Evolutionary conservation across 257 asterid genomes (phyloP).

Genomic region (Sherardia arvensis): DNA sequence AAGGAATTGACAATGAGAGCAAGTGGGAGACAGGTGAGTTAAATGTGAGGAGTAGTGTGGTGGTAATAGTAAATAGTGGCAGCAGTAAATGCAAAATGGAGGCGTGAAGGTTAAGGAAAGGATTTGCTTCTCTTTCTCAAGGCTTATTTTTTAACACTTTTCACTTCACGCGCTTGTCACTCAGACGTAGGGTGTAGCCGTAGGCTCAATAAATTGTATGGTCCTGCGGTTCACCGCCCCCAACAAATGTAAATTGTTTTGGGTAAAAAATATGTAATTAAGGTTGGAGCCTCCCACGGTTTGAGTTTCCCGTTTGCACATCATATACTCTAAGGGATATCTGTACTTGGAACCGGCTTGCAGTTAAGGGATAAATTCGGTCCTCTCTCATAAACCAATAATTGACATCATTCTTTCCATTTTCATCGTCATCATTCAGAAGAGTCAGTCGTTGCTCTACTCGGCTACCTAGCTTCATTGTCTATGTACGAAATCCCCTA

Average conservation of each 20-base stretch:
- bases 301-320: background rate
- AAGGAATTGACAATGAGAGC: constrained; percentile 5
- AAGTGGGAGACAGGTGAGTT: constrained; percentile 7
- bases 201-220: background rate
- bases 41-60: background rate
- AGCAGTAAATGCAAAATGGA: constrained; percentile 24
- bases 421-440: background rate
- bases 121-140: constrained; percentile 55
- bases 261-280: background rate
- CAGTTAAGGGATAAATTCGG: background rate
- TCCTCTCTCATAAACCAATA: background rate
- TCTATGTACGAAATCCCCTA: background rate
- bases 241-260: background rate
- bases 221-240: background rate
- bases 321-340: background rate
- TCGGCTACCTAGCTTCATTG: background rate
- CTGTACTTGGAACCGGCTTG: background rate
- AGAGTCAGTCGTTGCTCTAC: too few relatives aligned
- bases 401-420: background rate
- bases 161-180: background rate
- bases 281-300: background rate
- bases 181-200: background rate
- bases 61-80: background rate
- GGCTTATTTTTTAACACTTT: constrained; percentile 29
- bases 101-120: constrained; percentile 62